phyloP scores from a whole-genome alignment of 2,329 filamentous ascomycete species.

The Stemphylium beticola region DNA sequence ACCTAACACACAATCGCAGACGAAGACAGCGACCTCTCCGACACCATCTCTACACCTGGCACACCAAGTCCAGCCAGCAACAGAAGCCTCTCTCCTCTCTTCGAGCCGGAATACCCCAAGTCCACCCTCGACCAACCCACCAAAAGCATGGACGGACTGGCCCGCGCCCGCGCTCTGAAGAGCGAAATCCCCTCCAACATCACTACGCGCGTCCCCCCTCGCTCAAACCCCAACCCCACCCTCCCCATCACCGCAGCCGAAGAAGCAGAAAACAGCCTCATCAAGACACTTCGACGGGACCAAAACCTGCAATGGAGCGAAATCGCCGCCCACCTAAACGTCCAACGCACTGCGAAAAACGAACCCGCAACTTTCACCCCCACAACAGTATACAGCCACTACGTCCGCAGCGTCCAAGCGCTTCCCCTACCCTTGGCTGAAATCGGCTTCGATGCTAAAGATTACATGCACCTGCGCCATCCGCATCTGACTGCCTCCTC shows the following conservation, averaged over 20 bases:
- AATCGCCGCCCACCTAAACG: slow-evolving; percentile 38
- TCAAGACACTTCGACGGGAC: slow-evolving; percentile 39
- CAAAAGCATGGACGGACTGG: too few species aligned
- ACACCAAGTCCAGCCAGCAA: too few species aligned
- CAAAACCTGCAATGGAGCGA: slow-evolving; percentile 35
- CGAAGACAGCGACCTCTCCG: too few species aligned
- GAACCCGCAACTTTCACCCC: slow-evolving; percentile 31
- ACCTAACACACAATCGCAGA: too few species aligned
- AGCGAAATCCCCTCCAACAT: too few species aligned
- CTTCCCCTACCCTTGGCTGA: slow-evolving; percentile 32
- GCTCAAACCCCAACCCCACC: not conserved
- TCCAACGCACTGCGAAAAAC: slow-evolving; percentile 20
- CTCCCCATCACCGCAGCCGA: slow-evolving; percentile 2
- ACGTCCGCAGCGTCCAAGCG: slow-evolving; percentile 37
- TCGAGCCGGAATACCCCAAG: too few species aligned
- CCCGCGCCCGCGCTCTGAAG: too few species aligned
- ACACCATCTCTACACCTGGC: too few species aligned
- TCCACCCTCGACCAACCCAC: too few species aligned
- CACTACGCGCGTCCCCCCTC: not conserved
- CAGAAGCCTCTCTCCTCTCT: too few species aligned
- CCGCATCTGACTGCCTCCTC: slow-evolving; percentile 15
- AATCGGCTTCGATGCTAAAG: slow-evolving; percentile 38
- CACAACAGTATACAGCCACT: slow-evolving; percentile 46
- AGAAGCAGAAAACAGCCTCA: slow-evolving; percentile 42
- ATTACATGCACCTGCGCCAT: slow-evolving; percentile 43